phyloP scores from a whole-genome alignment of 768 basidiomycete species.

The Naematelia encephala region DNA sequence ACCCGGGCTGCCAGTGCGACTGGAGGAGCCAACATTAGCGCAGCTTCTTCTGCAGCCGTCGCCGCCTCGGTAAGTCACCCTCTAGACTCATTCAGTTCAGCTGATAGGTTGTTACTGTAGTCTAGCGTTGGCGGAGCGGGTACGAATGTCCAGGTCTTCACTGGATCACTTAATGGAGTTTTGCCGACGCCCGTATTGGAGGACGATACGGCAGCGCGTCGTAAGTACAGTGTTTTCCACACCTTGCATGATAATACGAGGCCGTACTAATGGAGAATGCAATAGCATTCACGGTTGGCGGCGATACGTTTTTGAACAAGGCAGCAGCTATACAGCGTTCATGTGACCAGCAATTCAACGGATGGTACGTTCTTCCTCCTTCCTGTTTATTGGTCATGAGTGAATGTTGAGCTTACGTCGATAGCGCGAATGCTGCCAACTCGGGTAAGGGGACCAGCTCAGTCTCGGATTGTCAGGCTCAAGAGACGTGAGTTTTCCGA shows the following conservation, averaged over 20 bases:
- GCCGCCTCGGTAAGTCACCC: too few species aligned
- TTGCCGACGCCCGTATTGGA: conserved; percentile 17
- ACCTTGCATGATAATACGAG: too few species aligned
- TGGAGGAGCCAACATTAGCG: too few species aligned
- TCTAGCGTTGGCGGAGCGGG: conserved; percentile 14
- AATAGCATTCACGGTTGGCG: conserved; percentile 55
- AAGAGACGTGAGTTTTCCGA: conserved; percentile 8
- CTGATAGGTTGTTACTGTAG: conserved; percentile 1
- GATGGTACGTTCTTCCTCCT: conserved; percentile 47
- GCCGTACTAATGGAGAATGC: neutral
- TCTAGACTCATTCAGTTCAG: too few species aligned
- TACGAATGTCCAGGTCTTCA: conserved; percentile 58
- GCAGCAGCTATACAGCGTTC: conserved; percentile 59
- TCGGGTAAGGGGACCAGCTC: conserved; percentile 15
- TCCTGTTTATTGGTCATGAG: neutral
- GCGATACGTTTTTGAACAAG: conserved; percentile 58
- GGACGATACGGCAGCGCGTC: conserved; percentile 14
- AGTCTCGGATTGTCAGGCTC: conserved; percentile 23
- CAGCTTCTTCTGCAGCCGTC: too few species aligned
- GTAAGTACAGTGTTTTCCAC: too few species aligned
- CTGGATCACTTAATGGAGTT: conserved; percentile 49
- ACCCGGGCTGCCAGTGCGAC: conserved; percentile 18
- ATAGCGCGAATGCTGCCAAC: conserved; percentile 27
- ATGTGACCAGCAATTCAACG: conserved; percentile 62
- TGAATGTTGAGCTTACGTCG: neutral